Conservation (phyloP, 129 eudicot species). For the Daucus carota region DNA sequence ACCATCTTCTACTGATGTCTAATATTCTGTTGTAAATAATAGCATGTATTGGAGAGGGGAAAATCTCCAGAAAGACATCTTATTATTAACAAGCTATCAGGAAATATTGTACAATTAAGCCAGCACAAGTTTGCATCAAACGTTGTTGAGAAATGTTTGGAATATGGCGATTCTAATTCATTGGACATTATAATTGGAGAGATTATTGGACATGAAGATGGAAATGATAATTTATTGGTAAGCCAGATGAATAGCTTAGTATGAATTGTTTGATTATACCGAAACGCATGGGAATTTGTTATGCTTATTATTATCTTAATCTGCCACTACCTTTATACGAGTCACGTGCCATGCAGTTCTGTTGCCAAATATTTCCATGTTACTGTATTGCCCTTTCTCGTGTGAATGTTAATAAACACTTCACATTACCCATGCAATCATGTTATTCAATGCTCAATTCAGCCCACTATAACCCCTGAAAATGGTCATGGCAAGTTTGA, state of each 20-base stretch:
- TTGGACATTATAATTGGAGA: slow-evolving; percentile 55
- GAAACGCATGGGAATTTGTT: background rate
- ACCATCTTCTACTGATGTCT: background rate
- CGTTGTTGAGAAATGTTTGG: slow-evolving; percentile 66
- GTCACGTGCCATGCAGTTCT: background rate
- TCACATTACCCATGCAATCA: too few relatives aligned
- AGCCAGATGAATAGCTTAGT: slow-evolving; percentile 1
- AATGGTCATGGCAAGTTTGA: background rate
- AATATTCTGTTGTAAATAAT: slow-evolving; percentile 1
- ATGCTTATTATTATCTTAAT: background rate
- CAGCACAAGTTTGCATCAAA: slow-evolving; percentile 77
- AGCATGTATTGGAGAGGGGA: slow-evolving; percentile 70
- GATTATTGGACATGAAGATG: slow-evolving; percentile 52
- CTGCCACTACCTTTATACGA: background rate
- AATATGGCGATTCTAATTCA: slow-evolving; percentile 46
- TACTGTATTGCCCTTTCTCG: background rate
- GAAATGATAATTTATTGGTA: slow-evolving; percentile 64
- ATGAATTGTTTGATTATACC: background rate
- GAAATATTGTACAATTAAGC: slow-evolving; percentile 51
- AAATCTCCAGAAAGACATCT: slow-evolving; percentile 48
- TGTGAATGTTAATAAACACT: background rate
- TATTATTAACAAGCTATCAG: slow-evolving; percentile 40
- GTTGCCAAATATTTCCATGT: background rate
- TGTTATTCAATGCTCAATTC: background rate
- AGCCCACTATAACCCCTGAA: background rate